These are phyloP conservation scores for Lactifluus piperatus DNA, from an alignment of 768 basidiomycete genomes.

Conservation along the genomic window DNA sequence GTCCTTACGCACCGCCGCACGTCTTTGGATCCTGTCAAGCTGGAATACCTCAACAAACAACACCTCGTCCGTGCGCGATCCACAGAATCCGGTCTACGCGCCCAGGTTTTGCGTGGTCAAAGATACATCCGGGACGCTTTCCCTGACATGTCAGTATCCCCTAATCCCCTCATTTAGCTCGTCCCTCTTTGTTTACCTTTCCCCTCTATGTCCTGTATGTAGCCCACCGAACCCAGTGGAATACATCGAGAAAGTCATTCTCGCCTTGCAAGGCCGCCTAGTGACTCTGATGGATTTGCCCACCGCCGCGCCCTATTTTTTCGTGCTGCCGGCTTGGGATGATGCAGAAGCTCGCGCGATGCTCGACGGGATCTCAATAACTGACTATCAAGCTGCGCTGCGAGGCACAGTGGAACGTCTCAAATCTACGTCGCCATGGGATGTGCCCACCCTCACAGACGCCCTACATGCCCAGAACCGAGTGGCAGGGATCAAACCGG, in stretches of 20 bases:
- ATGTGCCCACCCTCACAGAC: constrained; percentile 28
- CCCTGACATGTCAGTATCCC: constrained; percentile 43
- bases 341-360: constrained; percentile 49
- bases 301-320: constrained; percentile 64
- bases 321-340: constrained; percentile 54
- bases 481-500: constrained; percentile 33
- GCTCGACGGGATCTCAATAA: constrained; percentile 33
- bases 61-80: constrained; percentile 57
- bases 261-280: constrained; percentile 53
- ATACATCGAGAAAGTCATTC: constrained; percentile 14
- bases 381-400: constrained; percentile 35
- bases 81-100: constrained; percentile 40
- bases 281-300: constrained; percentile 67
- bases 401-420: constrained; percentile 27
- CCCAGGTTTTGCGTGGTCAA: constrained; percentile 47
- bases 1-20: constrained; percentile 76
- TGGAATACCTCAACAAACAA: constrained; percentile 84
- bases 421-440: constrained; percentile 30
- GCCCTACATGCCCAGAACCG: constrained; percentile 40
- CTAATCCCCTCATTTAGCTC: not conserved
- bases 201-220: not conserved
- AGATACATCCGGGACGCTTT: constrained; percentile 46
- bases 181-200: not conserved
- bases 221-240: constrained; percentile 1
- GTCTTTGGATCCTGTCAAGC: constrained; percentile 69